phyloP scores from a whole-genome alignment of 805 yeast species.

The Cyberlindnera saturnus region DNA sequence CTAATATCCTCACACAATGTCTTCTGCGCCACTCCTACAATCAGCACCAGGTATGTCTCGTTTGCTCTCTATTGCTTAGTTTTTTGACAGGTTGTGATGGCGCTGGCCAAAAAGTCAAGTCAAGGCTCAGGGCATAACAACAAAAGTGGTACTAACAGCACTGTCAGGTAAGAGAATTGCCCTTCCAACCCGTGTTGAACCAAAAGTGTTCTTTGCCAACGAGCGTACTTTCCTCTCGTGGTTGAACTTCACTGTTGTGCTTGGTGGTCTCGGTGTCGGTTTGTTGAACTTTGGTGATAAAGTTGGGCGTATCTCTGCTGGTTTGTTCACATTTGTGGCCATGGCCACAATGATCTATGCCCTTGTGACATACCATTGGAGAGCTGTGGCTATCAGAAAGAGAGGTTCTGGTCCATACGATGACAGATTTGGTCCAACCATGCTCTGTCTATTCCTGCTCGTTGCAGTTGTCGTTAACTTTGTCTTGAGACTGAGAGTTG shows the following conservation, averaged over 20 bases:
- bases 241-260: slow-evolving; percentile 97
- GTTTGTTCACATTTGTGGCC: slow-evolving; percentile 89
- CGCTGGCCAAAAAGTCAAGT: no score
- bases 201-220: slow-evolving; percentile 97
- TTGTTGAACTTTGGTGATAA: slow-evolving; percentile 93
- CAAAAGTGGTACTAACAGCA: slow-evolving; percentile 4
- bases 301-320: slow-evolving; percentile 89
- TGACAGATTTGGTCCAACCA: slow-evolving; percentile 97
- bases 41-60: slow-evolving; percentile 52
- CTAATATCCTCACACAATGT: slow-evolving; percentile 34
- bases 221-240: slow-evolving; percentile 98
- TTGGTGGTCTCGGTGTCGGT: slow-evolving; percentile 96
- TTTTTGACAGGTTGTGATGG: background rate
- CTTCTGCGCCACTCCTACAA: slow-evolving; percentile 68
- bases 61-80: background rate
- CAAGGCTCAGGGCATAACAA: no score
- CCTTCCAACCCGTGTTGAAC: slow-evolving; percentile 96
- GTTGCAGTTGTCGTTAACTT: slow-evolving; percentile 94
- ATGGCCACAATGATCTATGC: slow-evolving; percentile 98
- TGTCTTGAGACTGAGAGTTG: slow-evolving; percentile 49
- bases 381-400: slow-evolving; percentile 96
- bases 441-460: slow-evolving; percentile 88
- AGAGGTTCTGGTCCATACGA: slow-evolving; percentile 99
- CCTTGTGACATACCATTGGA: slow-evolving; percentile 94
- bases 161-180: slow-evolving; percentile 79